Conservation (phyloP, 2,329 filamentous ascomycete genomes). For the Ophiocordyceps sinensis region DNA sequence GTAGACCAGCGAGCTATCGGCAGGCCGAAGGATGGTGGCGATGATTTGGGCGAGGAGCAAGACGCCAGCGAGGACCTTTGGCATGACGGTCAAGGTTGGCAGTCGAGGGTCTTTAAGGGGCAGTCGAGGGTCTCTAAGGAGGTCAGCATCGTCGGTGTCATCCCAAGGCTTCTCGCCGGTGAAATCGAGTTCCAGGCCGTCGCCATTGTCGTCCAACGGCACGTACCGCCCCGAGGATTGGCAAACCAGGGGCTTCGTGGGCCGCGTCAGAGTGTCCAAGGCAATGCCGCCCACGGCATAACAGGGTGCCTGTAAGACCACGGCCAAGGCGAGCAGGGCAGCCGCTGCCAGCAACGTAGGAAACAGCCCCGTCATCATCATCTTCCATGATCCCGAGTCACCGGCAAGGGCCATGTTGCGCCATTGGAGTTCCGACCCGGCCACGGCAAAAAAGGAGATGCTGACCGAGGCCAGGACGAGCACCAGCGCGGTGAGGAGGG, state of each 20-base stretch:
- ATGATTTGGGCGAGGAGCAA: constrained; percentile 9
- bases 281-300: not conserved
- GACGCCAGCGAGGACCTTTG: not conserved
- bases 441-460: constrained; percentile 11
- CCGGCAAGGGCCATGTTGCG: constrained; percentile 16
- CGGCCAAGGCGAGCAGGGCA: not conserved
- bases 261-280: not conserved
- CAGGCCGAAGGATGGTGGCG: constrained; percentile 9
- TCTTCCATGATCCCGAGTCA: constrained; percentile 14
- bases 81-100: not conserved
- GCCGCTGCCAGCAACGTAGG: constrained; percentile 1
- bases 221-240: not conserved
- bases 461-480: constrained; percentile 8
- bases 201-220: no score
- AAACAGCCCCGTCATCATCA: constrained; percentile 15
- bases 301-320: not conserved
- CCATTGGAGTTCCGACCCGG: constrained; percentile 19
- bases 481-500: not conserved
- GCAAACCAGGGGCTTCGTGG: not conserved
- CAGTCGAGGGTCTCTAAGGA: no score
- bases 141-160: no score
- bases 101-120: not conserved
- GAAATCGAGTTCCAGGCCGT: no score
- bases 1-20: constrained; percentile 15
- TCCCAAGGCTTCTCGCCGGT: no score